Base-by-base conservation (phyloP, 345 rosid species). In the Pugionium dolabratum region DNA sequence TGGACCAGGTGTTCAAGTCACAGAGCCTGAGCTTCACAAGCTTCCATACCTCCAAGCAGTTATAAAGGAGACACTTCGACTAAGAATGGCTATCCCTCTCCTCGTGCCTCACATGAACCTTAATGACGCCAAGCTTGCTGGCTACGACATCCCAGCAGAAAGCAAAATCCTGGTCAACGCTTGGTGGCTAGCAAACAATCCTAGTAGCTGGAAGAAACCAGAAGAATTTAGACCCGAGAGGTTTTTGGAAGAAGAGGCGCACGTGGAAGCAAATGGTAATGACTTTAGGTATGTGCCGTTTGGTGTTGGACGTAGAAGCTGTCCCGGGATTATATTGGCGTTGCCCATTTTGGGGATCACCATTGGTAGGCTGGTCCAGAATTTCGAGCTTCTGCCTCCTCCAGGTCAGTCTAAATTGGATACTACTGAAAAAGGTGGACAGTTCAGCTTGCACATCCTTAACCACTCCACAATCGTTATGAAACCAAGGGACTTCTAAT, bases 31-130 rank as follows among this genome's bases (percentile, higher is more conserved):
- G 67, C 81, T 75, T 9, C 39, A 65, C 49, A 88, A 77, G 67
- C 95, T 94, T 0, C 96, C 99, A 1, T 94, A 88, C 77, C 97
- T 94, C 9, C 90, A 94, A 57, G 99, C 99, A 0, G 99, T 94
- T 45, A 9, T 94, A 74, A 94, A 90, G 79, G 99, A 94, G 70
- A 86, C 99, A 3, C 91, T 94, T 40, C 72, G 99, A n/a, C 76
- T 90, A 4, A 79, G 99, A 31, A 94, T 90, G 96, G 97, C 99
- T 1, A 94, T 94, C 63, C 99, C 99, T 8, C 88, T 94, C 1
- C 95, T 94, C 9, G 99, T 94, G 10, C 99, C 97, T 0, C 99
- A 93, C 86, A 90, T 93, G 98, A 93, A 93, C 82, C 94, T 93
- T 59, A 67, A 90, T 26, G 96, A 93, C 0, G 98, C 98, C 18